phyloP scores from a whole-genome alignment of 345 rosid species.

The Dovyalis caffra region DNA sequence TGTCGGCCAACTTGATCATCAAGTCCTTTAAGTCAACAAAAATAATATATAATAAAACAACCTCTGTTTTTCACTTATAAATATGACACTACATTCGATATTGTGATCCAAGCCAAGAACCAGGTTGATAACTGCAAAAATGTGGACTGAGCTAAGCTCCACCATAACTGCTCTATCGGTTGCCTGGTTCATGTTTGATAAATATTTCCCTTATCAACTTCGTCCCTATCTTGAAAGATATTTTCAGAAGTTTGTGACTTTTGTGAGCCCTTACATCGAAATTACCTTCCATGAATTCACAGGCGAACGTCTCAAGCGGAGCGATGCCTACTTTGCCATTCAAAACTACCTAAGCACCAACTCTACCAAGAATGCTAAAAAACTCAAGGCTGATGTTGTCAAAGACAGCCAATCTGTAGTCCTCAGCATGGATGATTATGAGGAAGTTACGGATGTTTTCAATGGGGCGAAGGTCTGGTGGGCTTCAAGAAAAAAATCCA shows the following conservation, averaged over 20 bases:
- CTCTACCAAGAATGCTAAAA: background rate
- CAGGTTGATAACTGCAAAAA: background rate
- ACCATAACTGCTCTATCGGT: background rate
- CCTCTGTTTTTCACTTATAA: too few relatives aligned
- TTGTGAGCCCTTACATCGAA: background rate
- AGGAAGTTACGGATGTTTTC: conserved; percentile 4
- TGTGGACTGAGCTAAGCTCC: background rate
- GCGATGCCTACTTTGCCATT: background rate
- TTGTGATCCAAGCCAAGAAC: too few relatives aligned
- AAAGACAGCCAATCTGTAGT: background rate
- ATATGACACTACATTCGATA: too few relatives aligned
- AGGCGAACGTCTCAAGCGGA: background rate
- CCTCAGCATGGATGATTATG: conserved; percentile 15
- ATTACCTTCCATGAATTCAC: conserved; percentile 6
- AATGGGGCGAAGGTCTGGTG: conserved; percentile 13
- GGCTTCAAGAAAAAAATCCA: background rate
- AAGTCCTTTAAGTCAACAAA: too few relatives aligned
- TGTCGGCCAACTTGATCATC: too few relatives aligned
- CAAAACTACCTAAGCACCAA: conserved; percentile 8
- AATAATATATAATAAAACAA: too few relatives aligned
- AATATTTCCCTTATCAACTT: background rate
- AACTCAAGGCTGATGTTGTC: conserved; percentile 4
- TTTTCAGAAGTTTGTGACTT: background rate
- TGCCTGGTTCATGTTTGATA: background rate
- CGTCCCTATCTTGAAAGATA: background rate